Conservation (phyloP, 1,284 basidiomycete genomes). For the Sporisorium exsertum region DNA sequence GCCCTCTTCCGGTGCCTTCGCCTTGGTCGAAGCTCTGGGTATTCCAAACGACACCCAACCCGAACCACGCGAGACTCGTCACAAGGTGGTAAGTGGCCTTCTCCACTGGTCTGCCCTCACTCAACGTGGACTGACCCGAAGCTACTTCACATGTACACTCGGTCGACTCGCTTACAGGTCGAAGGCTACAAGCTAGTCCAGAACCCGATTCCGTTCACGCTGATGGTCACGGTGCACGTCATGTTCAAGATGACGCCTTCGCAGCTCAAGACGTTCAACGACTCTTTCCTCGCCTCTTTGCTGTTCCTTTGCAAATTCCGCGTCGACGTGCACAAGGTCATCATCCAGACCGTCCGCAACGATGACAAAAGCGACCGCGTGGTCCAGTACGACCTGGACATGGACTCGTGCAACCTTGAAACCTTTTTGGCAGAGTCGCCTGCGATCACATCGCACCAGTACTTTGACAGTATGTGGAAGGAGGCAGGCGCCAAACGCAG, state of each 20-base stretch:
- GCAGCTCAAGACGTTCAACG: background rate
- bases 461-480: slow-evolving; percentile 14
- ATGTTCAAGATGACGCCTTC: slow-evolving; percentile 4
- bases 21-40: background rate
- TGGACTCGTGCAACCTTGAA: background rate
- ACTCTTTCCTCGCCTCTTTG: background rate
- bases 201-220: background rate
- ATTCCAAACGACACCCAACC: background rate
- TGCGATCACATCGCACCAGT: background rate
- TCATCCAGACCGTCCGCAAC: background rate
- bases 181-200: background rate
- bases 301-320: background rate
- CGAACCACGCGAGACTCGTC: background rate
- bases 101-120: no score
- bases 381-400: background rate
- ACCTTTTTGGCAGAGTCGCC: background rate
- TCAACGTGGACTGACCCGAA: no score
- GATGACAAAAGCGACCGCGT: background rate
- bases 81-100: background rate
- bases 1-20: background rate
- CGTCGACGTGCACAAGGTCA: background rate
- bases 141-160: no score
- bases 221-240: slow-evolving; percentile 7
- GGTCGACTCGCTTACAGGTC: background rate
- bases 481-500: background rate